These are phyloP conservation scores for Cryptococcus neoformans DNA, from an alignment of 1,284 basidiomycete species.

Conservation along the genomic window DNA sequence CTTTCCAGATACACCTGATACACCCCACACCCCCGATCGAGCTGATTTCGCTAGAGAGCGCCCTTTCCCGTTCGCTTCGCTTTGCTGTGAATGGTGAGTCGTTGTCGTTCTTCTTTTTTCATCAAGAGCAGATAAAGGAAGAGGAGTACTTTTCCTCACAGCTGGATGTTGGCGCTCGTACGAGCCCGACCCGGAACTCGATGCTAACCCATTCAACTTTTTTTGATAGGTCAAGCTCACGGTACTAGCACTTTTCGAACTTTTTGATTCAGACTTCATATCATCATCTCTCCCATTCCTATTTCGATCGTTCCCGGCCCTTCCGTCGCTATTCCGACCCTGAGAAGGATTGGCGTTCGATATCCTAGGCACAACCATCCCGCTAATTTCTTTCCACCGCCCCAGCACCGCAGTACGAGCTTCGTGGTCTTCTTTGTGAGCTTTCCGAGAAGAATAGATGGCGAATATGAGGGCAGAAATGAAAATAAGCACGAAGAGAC, in stretches of 20 bases:
- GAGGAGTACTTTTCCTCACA: no score
- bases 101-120: not conserved
- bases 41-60: not conserved
- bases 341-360: not conserved
- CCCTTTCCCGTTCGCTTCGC: not conserved
- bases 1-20: no score
- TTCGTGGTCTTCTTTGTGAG: not conserved
- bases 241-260: not conserved
- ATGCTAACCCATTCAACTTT: slow-evolving; percentile 6
- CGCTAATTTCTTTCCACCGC: slow-evolving; percentile 7
- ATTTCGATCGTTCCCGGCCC: not conserved
- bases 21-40: not conserved
- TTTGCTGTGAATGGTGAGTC: not conserved
- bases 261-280: not conserved
- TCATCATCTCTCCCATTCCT: not conserved
- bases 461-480: slow-evolving; percentile 4
- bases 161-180: not conserved
- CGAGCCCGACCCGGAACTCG: not conserved
- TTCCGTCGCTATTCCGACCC: not conserved
- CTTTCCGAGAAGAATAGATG: slow-evolving; percentile 7
- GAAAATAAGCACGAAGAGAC: slow-evolving; percentile 1
- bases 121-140: not conserved
- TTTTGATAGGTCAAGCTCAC: not conserved
- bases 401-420: slow-evolving; percentile 10
- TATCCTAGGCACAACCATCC: not conserved